These are phyloP conservation scores for Saturnispora besseyi DNA, from an alignment of 805 yeast genomes.

Conservation along the genomic window DNA sequence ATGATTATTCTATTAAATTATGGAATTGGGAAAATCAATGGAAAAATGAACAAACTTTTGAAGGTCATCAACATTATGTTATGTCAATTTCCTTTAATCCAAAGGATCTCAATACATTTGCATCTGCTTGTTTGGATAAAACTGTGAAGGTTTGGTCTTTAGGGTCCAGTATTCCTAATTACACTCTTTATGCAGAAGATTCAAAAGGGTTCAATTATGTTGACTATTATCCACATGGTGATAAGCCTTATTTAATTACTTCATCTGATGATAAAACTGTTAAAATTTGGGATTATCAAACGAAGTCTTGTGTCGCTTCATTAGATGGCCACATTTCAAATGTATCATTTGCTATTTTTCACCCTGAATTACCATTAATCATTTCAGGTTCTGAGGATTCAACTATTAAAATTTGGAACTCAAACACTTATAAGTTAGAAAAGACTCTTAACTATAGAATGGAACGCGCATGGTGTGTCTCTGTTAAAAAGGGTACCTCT, in stretches of 20 bases:
- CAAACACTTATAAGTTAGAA: conserved; percentile 88
- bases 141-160: conserved; percentile 96
- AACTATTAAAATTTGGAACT: conserved; percentile 88
- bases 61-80: conserved; percentile 93
- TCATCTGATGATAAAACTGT: conserved; percentile 85
- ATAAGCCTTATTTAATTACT: conserved; percentile 91
- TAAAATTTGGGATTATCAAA: conserved; percentile 94
- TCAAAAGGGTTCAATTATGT: conserved; percentile 92
- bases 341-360: conserved; percentile 95
- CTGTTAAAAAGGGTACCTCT: conserved; percentile 64
- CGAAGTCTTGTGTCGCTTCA: conserved; percentile 90
- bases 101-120: conserved; percentile 95
- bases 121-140: conserved; percentile 92
- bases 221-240: conserved; percentile 94
- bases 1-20: conserved; percentile 82
- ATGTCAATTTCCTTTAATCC: conserved; percentile 95
- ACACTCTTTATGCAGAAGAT: conserved; percentile 85
- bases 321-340: conserved; percentile 89
- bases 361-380: conserved; percentile 92
- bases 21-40: conserved; percentile 98
- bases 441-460: conserved; percentile 83
- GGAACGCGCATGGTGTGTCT: conserved; percentile 96
- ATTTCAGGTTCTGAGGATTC: conserved; percentile 97
- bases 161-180: conserved; percentile 81
- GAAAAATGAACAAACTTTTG: conserved; percentile 83